A percentile compares a stretch with the other conserved stretches of the same genome.
These are phyloP conservation scores for Wickerhamomyces sydowiorum DNA, from an alignment of 805 yeast genomes.

Conservation along the genomic window DNA sequence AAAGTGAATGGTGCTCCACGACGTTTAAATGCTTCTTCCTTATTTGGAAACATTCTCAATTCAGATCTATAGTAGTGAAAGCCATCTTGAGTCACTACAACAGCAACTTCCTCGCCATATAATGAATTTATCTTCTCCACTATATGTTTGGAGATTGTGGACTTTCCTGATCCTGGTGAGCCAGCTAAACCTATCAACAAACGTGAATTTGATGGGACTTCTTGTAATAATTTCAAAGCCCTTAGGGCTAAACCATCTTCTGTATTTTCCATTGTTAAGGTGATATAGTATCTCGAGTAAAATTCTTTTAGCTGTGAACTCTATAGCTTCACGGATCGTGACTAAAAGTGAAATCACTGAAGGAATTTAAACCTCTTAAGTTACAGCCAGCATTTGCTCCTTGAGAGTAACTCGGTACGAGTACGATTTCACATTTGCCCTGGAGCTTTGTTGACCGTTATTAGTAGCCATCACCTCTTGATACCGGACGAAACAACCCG, in stretches of 20 bases:
- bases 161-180: slow-evolving; percentile 11
- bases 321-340: too few species aligned
- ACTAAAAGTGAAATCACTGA: too few species aligned
- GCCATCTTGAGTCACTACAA: slow-evolving; percentile 3
- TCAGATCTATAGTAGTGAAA: slow-evolving; percentile 3
- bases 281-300: too few species aligned
- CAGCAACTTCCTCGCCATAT: neutral
- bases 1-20: slow-evolving; percentile 4
- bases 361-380: too few species aligned
- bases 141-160: slow-evolving; percentile 5
- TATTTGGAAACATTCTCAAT: slow-evolving; percentile 1
- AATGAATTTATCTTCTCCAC: slow-evolving; percentile 3
- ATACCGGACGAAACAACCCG: too few species aligned
- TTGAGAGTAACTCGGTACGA: too few species aligned
- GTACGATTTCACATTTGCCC: too few species aligned
- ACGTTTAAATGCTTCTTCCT: slow-evolving; percentile 4
- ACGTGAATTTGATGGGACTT: slow-evolving; percentile 4
- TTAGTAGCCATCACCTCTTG: too few species aligned
- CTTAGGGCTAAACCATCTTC: slow-evolving; percentile 1
- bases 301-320: neutral
- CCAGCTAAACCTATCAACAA: slow-evolving; percentile 8
- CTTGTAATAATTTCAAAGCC: slow-evolving; percentile 2
- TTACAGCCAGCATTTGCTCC: too few species aligned
- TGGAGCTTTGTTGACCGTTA: too few species aligned
- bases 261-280: slow-evolving; percentile 6